Evolutionary conservation across 2,329 filamentous ascomycete species (phyloP).

Genomic region (Ophiostoma himal-ulmi): DNA sequence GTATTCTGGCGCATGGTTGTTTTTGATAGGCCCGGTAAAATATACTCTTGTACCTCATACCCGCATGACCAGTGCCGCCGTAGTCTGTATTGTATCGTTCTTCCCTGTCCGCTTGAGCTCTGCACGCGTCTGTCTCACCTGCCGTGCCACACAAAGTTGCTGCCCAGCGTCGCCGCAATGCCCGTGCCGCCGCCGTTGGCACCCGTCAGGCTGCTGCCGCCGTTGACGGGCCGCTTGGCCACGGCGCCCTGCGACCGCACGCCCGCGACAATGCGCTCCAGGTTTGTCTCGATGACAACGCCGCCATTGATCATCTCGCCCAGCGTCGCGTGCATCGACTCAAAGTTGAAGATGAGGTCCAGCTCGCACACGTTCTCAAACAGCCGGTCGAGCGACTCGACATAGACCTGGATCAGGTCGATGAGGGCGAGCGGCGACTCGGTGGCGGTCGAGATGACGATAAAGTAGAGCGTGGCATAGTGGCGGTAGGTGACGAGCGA

Average conservation of each 20-base stretch:
- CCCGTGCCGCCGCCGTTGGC: slow-evolving; percentile 32
- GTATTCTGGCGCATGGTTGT: slow-evolving; percentile 5
- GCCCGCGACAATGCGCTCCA: slow-evolving; percentile 81
- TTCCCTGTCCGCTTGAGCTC: neutral
- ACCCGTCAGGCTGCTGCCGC: slow-evolving; percentile 43
- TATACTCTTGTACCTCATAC: neutral
- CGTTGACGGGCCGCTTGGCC: slow-evolving; percentile 72
- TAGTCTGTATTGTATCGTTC: neutral
- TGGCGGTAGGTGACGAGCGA: slow-evolving; percentile 96
- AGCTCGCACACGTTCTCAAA: slow-evolving; percentile 99
- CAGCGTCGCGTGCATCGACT: slow-evolving; percentile 85
- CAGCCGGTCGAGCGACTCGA: slow-evolving; percentile 86
- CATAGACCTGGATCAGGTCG: slow-evolving; percentile 96
- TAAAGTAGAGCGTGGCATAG: slow-evolving; percentile 98
- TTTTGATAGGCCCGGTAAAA: neutral
- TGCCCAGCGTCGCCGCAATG: slow-evolving; percentile 46
- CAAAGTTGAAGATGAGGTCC: slow-evolving; percentile 98
- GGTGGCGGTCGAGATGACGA: slow-evolving; percentile 92
- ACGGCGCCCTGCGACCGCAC: slow-evolving; percentile 73
- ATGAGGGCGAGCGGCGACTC: slow-evolving; percentile 93
- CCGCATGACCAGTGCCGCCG: neutral
- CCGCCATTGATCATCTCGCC: slow-evolving; percentile 94
- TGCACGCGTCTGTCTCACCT: slow-evolving; percentile 27
- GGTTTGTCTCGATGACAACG: slow-evolving; percentile 85
- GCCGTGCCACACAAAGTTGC: slow-evolving; percentile 52